These are phyloP conservation scores for Boletus coccyginus DNA, from an alignment of 768 basidiomycete species.

Conservation along the genomic window DNA sequence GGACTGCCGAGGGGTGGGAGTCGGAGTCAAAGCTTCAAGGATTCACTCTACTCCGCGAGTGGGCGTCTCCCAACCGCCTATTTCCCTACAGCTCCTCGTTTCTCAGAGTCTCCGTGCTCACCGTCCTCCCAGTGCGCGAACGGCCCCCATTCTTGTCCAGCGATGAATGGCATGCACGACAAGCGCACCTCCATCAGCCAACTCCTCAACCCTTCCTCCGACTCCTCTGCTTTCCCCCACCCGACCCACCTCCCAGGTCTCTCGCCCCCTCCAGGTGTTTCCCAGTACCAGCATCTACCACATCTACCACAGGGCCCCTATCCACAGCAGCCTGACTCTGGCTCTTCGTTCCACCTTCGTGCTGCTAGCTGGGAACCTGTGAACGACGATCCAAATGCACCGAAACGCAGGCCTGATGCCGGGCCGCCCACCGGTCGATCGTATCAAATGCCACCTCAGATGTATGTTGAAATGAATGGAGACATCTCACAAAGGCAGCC, in stretches of 20 bases:
- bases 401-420: constrained; percentile 34
- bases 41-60: constrained; percentile 35
- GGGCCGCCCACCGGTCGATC: constrained; percentile 33
- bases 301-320: constrained; percentile 28
- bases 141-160: constrained; percentile 12
- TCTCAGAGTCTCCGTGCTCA: constrained; percentile 11
- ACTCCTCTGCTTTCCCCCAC: constrained; percentile 34
- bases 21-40: constrained; percentile 26
- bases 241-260: constrained; percentile 29
- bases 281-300: constrained; percentile 29
- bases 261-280: constrained; percentile 20
- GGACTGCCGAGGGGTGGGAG: constrained; percentile 16
- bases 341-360: constrained; percentile 50
- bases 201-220: constrained; percentile 47
- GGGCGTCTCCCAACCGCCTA: constrained; percentile 30
- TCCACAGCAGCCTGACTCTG: constrained; percentile 27
- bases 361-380: constrained; percentile 57
- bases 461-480: constrained; percentile 35
- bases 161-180: constrained; percentile 45
- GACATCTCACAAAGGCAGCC: constrained; percentile 28
- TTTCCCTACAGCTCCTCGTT: constrained; percentile 24
- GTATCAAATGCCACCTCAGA: constrained; percentile 33
- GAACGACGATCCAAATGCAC: constrained; percentile 35
- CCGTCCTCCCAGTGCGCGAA: too few relatives aligned
- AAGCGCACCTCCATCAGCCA: constrained; percentile 52